Evolutionary conservation across 495 filamentous ascomycete genomes (phyloP).

Genomic region (Aspergillus sclerotiicarbonarius): DNA sequence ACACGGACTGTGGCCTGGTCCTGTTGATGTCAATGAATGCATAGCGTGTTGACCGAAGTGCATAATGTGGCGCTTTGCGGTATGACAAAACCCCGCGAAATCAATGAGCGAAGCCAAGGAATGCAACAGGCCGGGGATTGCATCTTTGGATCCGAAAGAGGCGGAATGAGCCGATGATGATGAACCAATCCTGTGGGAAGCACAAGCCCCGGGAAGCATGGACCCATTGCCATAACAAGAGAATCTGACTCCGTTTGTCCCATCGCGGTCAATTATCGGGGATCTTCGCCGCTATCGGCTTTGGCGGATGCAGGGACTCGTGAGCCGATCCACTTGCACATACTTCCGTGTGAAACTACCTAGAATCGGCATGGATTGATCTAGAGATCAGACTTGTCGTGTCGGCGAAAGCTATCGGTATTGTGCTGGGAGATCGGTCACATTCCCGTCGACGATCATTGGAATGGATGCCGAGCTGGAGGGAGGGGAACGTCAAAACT

Average conservation of each 20-base stretch:
- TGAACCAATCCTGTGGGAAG: not conserved
- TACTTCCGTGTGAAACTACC: not conserved
- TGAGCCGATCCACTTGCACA: not conserved
- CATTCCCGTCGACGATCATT: not conserved
- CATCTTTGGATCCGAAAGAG: slow-evolving; percentile 9
- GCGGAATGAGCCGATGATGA: not conserved
- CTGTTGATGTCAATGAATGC: slow-evolving; percentile 5
- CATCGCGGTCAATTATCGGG: slow-evolving; percentile 24
- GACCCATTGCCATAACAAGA: not conserved
- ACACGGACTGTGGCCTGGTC: not conserved
- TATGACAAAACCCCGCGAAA: slow-evolving; percentile 11
- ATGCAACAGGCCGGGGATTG: slow-evolving; percentile 5
- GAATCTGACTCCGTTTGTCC: not conserved
- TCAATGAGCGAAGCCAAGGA: not conserved
- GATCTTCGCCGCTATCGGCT: slow-evolving; percentile 7
- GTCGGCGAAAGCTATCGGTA: not conserved
- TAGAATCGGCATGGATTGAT: not conserved
- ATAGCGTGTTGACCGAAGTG: slow-evolving; percentile 1
- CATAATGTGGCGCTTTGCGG: slow-evolving; percentile 7
- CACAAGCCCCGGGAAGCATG: not conserved
- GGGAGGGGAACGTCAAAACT: not conserved
- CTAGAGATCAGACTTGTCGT: not conserved
- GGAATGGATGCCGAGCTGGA: not conserved
- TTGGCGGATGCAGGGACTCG: not conserved
- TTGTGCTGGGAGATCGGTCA: not conserved